Evolutionary conservation across 2,329 filamentous ascomycete genomes (phyloP).

Genomic region (Fusarium sp.): DNA sequence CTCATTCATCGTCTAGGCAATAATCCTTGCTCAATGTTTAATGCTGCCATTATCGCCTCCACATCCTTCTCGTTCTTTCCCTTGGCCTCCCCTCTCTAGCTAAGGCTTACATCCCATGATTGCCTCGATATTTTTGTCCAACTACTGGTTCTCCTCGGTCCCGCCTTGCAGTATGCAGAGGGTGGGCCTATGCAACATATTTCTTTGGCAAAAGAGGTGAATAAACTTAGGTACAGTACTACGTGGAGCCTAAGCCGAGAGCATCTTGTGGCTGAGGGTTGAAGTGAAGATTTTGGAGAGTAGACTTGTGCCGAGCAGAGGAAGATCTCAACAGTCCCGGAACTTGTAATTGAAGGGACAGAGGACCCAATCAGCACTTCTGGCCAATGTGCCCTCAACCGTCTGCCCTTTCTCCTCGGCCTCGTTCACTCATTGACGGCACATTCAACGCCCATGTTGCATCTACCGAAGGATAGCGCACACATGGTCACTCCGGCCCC

Average conservation of each 20-base stretch:
- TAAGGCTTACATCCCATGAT: background rate
- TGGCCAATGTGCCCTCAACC: background rate
- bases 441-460: background rate
- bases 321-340: background rate
- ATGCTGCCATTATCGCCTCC: background rate
- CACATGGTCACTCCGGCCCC: background rate
- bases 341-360: background rate
- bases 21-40: background rate
- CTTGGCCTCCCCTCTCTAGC: background rate
- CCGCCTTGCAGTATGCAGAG: background rate
- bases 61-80: background rate
- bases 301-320: background rate
- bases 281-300: background rate
- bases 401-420: background rate
- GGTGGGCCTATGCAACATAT: background rate
- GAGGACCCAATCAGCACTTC: background rate
- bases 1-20: background rate
- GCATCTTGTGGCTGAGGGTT: background rate
- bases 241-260: background rate
- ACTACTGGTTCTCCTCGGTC: background rate
- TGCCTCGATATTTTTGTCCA: background rate
- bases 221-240: background rate
- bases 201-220: background rate
- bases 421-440: background rate
- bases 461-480: background rate